Percentiles rank a stretch among this genome's conserved stretches.
Conservation (phyloP, 2,329 filamentous ascomycete species). For the Arthrinium puccinioides region DNA sequence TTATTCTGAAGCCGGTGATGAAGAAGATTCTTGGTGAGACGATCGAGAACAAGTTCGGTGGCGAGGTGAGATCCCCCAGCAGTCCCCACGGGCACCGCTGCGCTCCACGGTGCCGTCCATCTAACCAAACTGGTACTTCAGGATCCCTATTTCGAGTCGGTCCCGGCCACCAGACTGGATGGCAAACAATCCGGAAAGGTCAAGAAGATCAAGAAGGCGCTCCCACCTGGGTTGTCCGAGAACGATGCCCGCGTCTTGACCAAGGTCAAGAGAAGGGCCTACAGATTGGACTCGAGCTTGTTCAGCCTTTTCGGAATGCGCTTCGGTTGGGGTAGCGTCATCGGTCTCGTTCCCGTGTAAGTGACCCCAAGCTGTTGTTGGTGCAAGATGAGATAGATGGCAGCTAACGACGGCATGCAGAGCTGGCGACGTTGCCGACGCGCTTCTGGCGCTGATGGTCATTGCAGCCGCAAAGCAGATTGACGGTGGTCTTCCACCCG, state of each 20-base stretch:
- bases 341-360: conserved; percentile 76
- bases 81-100: conserved; percentile 5
- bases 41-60: conserved; percentile 44
- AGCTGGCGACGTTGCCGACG: conserved; percentile 68
- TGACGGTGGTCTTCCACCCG: conserved; percentile 64
- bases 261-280: conserved; percentile 78
- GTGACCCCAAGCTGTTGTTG: too few species aligned
- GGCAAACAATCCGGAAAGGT: conserved; percentile 61
- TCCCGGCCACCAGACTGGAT: conserved; percentile 64
- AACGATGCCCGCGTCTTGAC: conserved; percentile 79
- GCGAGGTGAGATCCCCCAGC: conserved; percentile 6
- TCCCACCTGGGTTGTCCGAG: conserved; percentile 74
- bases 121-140: conserved; percentile 26
- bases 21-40: conserved; percentile 52
- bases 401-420: conserved; percentile 30
- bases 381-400: too few species aligned
- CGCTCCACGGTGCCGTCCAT: conserved; percentile 25
- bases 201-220: conserved; percentile 79
- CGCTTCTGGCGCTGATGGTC: conserved; percentile 67
- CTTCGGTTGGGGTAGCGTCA: conserved; percentile 84
- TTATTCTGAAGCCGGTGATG: conserved; percentile 46
- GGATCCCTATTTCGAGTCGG: conserved; percentile 86
- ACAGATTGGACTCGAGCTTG: conserved; percentile 75
- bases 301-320: conserved; percentile 75
- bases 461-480: conserved; percentile 65